Evolutionary conservation across 2,329 filamentous ascomycete species (phyloP).

Genomic region (Fusarium protoensiforme): DNA sequence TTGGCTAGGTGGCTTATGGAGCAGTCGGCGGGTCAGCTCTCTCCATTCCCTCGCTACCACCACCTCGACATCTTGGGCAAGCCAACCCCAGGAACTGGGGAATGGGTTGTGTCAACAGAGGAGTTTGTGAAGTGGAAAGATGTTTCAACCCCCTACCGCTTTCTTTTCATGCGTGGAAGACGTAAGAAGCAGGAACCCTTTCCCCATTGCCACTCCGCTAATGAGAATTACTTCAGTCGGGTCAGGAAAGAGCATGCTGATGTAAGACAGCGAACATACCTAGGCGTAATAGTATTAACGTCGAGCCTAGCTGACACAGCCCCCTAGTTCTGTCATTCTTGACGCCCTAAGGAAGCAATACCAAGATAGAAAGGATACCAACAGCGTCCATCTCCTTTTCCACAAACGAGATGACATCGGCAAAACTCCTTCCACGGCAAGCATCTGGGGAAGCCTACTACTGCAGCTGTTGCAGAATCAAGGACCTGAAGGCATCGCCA

Average conservation of each 20-base stretch:
- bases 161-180: neutral
- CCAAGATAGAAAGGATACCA: neutral
- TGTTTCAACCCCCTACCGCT: neutral
- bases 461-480: neutral
- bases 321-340: neutral
- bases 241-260: neutral
- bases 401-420: neutral
- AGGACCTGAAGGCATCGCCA: neutral
- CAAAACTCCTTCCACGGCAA: neutral
- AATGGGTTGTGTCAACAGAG: neutral
- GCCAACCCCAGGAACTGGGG: neutral
- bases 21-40: neutral
- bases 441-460: neutral
- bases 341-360: neutral
- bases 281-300: too few species aligned
- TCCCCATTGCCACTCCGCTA: neutral
- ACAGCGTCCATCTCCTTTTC: neutral
- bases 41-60: neutral
- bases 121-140: neutral
- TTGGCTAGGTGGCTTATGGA: neutral
- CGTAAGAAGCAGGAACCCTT: neutral
- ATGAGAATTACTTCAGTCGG: neutral
- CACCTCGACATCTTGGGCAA: neutral
- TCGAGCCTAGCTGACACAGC: too few species aligned
- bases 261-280: too few species aligned